Evolutionary conservation across 768 basidiomycete genomes (phyloP), one percentile per base, ranked within the genome.

Genomic region (Psilocybe cyanescens): DNA sequence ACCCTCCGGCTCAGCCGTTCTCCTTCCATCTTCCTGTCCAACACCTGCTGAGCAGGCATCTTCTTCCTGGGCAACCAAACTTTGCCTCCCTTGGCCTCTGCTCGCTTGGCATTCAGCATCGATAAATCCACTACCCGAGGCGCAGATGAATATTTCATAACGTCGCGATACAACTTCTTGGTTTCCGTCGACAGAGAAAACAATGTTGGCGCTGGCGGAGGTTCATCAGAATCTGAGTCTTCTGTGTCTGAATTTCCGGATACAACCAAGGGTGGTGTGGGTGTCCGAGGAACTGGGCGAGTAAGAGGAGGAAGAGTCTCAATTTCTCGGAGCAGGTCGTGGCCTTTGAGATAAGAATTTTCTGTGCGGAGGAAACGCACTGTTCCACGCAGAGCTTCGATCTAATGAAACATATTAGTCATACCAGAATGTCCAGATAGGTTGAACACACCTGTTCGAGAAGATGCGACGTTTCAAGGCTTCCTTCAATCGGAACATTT

Each of bases 301-400:
- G 83, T 78, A n/a, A 93, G 84, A 0, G 79, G 78, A 16, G 91
- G 91, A 0, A 99, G 80, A 5, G 86, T 70, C 64, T 90, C 86
- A 58, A 99, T 88, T 67, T 94, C 92, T 55, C 84, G 83, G 60
- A 98, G 86, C 0, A 99, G 83, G 68, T 96, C 94, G 73, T 94
- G 92, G 2, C 95, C 94, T 71, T 92, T 95, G 76, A 99, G 88
- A 71, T 93, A 95, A 2, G 93, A 85, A 72, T 99, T 99, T 75
- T 99, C 96, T 37, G 83, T 88, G 24, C 96, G 88, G n/a, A 99
- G 81, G 86, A 92, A 98, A 17, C 94, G 87, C 30, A 99, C 87
- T 0, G 96, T 92, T 4, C 90, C 89, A 44, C 94, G 91, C n/a
- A 98, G 83, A 12, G 91, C 91, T 49, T 97, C 92, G 70, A 98